These are phyloP conservation scores for Antitrichia curtipendula DNA, from an alignment of 225 moss, liverwort and hornwort genomes.

Conservation along the genomic window DNA sequence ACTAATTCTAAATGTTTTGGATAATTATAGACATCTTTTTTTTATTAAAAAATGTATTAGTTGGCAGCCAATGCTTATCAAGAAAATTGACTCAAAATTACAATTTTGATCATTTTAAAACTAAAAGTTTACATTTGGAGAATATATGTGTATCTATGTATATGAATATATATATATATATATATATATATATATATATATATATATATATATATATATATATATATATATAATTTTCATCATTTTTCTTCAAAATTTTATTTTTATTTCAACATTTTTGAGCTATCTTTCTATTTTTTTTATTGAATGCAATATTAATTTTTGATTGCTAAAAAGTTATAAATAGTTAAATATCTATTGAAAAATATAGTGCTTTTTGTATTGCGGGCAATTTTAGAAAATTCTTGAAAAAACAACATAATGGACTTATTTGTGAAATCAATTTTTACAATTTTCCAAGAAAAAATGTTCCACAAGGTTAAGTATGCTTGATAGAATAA, in stretches of 20 bases:
- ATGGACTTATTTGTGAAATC: accelerated
- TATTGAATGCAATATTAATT: accelerated
- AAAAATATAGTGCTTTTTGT: neutral
- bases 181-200: no score
- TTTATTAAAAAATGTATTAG: no score
- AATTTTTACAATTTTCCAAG: neutral
- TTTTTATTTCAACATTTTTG: no score
- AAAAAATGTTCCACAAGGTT: neutral
- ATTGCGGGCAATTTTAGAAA: neutral
- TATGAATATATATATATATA: no score
- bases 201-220: no score
- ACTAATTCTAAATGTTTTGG: no score
- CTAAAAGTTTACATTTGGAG: neutral
- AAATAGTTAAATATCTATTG: no score
- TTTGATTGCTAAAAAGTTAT: accelerated
- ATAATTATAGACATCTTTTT: no score
- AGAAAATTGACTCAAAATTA: neutral
- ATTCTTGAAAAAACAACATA: neutral
- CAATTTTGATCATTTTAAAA: neutral
- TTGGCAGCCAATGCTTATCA: accelerated
- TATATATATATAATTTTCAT: no score
- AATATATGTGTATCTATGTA: no score
- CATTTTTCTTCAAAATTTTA: no score
- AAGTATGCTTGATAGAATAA: neutral
- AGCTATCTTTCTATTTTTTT: no score